Base-by-base conservation (phyloP, 495 filamentous ascomycete genomes). In the Staphylotrichum longicolle region DNA sequence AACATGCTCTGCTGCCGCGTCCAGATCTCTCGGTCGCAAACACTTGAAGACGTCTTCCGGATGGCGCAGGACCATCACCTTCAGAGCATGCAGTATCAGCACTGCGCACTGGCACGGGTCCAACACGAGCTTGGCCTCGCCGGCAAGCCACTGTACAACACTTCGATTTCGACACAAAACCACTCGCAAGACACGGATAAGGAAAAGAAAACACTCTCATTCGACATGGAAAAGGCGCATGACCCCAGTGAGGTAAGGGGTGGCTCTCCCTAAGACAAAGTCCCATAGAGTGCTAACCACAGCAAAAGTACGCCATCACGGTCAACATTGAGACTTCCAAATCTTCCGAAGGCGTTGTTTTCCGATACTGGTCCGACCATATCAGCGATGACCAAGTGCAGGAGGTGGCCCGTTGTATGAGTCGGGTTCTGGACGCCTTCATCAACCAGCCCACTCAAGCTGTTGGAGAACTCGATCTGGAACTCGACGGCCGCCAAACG, bases 281-380 rank as follows among this genome's bases (percentile, higher is more conserved):
- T 27, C 20, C 20, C 20, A 27, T 1, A 27, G 20, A 27, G 20
- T 27, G 20, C 45, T 62, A 37, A 55, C 44, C 49, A 40, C 11
- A 15, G 7, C 30, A n/a, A 55, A n/a, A 85, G 69, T 83, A 82
- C 62, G 74, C 75, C 9, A 66, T 86, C 7, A 83, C 77, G 41
- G 72, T 86, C 63, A 85, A 85, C 60, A 74, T 86, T 37, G 83
- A 85, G 51, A 77, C 78, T 1, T 72, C 75, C 9, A 80, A 79
- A n/a, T 69, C 74, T 7, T 67, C 69, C 12, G 79, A 77, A 20
- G 69, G 70, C 0, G 80, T 85, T 35, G 77, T 83, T 7, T 60
- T 86, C n/a, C 81, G 83, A 39, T 84, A 85, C 67, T 86, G 83
- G 83, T 82, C 82, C 2, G 77, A 80, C 49, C 71, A 70, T 44